Evolutionary conservation across 306 rosid species (phyloP).

Genomic region (Cicer bijugum): DNA sequence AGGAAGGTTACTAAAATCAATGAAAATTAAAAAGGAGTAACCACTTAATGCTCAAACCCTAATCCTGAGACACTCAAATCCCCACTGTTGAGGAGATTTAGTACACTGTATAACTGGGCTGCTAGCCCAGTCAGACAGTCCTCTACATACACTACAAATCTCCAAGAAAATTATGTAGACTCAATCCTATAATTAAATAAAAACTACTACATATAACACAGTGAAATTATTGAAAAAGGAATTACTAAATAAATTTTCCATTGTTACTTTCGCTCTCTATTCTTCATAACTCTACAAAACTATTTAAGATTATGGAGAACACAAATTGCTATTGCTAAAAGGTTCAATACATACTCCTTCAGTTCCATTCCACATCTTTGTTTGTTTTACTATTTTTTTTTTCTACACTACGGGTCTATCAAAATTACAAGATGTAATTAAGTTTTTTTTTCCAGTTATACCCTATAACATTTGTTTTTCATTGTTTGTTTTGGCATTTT

Average conservation of each 20-base stretch:
- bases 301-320: too few relatives aligned
- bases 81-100: not conserved
- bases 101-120: not conserved
- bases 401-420: too few relatives aligned
- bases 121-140: not conserved
- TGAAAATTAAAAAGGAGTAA: not conserved
- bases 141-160: too few relatives aligned
- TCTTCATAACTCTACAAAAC: not conserved
- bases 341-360: not conserved
- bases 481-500: not conserved
- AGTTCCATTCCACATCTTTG: too few relatives aligned
- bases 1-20: conserved; percentile 18
- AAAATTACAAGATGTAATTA: too few relatives aligned
- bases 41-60: not conserved
- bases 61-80: not conserved
- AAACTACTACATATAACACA: not conserved
- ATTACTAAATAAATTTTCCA: not conserved
- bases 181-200: not conserved
- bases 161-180: not conserved
- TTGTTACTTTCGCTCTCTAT: not conserved
- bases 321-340: not conserved
- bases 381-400: too few relatives aligned
- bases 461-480: not conserved
- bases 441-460: too few relatives aligned
- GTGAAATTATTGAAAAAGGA: conserved; percentile 22